Percentiles rank a stretch among this genome's conserved stretches.
Evolutionary conservation across 495 filamentous ascomycete genomes (phyloP).

Genomic region (Annulohypoxylon stygium): DNA sequence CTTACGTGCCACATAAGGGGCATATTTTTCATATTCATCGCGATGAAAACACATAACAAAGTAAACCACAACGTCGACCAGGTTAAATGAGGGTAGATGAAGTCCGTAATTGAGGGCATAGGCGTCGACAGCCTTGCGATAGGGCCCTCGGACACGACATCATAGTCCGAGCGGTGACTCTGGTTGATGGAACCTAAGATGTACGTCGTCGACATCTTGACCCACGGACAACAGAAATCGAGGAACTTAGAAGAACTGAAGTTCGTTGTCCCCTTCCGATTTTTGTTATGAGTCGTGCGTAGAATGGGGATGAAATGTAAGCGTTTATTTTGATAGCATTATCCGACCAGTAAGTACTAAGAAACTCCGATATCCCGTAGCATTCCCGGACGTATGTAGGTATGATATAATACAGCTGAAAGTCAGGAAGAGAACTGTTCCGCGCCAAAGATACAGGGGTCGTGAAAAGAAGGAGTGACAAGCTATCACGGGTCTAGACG

Average conservation of each 20-base stretch:
- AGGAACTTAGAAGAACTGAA: not conserved
- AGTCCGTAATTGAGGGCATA: conserved; percentile 29
- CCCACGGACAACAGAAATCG: conserved; percentile 21
- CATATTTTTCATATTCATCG: conserved; percentile 44
- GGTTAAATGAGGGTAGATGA: conserved; percentile 42
- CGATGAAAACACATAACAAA: conserved; percentile 41
- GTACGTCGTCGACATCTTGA: conserved; percentile 46
- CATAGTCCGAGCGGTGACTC: conserved; percentile 38
- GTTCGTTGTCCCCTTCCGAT: not conserved
- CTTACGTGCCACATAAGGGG: conserved; percentile 48
- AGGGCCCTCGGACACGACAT: conserved; percentile 28
- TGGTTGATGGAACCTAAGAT: conserved; percentile 45
- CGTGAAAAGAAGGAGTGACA: conserved; percentile 17
- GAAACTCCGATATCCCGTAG: conserved; percentile 21
- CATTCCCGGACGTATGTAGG: conserved; percentile 26
- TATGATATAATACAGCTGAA: conserved; percentile 21
- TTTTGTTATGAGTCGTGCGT: conserved; percentile 15
- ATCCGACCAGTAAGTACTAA: conserved; percentile 18
- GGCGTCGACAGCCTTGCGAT: conserved; percentile 24
- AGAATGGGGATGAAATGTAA: conserved; percentile 27
- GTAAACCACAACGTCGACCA: conserved; percentile 47
- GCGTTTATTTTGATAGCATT: conserved; percentile 20
- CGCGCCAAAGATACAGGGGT: not conserved
- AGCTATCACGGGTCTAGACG: conserved; percentile 16
- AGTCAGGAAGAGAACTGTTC: conserved; percentile 16